Evolutionary conservation across 2,329 filamentous ascomycete species (phyloP).

Genomic region (Aureobasidium sp.): DNA sequence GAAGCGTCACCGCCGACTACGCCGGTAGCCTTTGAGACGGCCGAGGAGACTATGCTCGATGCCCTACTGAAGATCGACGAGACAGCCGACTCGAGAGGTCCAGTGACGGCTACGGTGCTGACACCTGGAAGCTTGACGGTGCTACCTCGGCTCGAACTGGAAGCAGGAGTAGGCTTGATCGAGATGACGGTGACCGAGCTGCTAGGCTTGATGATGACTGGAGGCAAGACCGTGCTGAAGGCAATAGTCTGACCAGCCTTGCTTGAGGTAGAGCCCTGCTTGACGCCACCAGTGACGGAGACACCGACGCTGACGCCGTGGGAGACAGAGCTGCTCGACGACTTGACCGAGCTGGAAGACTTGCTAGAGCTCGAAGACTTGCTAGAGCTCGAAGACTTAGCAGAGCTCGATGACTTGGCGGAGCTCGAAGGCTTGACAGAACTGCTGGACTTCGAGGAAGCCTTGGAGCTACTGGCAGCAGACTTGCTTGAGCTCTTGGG

Average conservation of each 20-base stretch:
- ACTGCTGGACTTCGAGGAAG: neutral
- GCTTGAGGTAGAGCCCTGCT: conserved; percentile 4
- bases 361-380: neutral
- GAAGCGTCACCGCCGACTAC: neutral
- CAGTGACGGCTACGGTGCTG: neutral
- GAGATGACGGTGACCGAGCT: neutral
- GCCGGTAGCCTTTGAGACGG: neutral
- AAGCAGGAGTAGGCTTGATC: neutral
- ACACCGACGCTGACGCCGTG: neutral
- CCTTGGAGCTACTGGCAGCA: neutral
- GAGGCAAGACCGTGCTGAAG: neutral
- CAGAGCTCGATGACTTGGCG: neutral
- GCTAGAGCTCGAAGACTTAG: neutral
- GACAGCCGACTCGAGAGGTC: neutral
- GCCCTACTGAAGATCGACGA: neutral
- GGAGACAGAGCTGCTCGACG: neutral
- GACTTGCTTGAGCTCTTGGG: neutral
- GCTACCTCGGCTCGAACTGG: neutral
- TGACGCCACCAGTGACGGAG: neutral
- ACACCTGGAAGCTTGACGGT: neutral
- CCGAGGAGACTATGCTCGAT: neutral
- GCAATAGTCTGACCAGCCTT: neutral
- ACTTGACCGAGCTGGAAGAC: neutral
- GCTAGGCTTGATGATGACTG: neutral
- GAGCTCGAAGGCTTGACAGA: neutral